Conservation (phyloP, 164 flowering plant species). For the Kingdonia uniflora region DNA sequence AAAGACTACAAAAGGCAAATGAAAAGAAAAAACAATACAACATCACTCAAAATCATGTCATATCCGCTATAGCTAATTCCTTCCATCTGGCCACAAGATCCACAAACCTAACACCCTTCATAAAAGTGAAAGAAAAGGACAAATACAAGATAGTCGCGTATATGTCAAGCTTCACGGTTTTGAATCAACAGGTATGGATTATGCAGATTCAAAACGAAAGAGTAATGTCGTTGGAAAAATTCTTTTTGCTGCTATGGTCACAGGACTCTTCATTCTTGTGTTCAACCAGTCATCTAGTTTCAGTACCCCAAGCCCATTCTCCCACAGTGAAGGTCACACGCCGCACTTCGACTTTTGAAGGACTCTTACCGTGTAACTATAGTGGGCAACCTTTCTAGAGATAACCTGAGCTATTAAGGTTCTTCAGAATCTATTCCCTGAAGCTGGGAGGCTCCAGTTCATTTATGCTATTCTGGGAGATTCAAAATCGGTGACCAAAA, state of each 20-base stretch:
- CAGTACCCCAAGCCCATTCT: slow-evolving; percentile 48
- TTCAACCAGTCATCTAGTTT: slow-evolving; percentile 63
- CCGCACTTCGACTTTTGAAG: slow-evolving; percentile 72
- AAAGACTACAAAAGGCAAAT: too few species aligned
- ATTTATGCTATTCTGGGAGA: slow-evolving; percentile 91
- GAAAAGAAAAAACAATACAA: too few species aligned
- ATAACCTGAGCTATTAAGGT: slow-evolving; percentile 78
- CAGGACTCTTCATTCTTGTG: slow-evolving; percentile 65
- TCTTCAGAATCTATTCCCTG: slow-evolving; percentile 71
- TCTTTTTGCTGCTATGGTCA: slow-evolving; percentile 54
- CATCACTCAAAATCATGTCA: too few species aligned
- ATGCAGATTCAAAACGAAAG: slow-evolving; percentile 67
- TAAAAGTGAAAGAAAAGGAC: too few species aligned
- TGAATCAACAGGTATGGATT: slow-evolving; percentile 82
- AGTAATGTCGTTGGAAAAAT: slow-evolving; percentile 51
- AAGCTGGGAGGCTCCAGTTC: slow-evolving; percentile 87
- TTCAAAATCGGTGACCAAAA: slow-evolving; percentile 73
- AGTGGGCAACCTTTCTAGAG: slow-evolving; percentile 95
- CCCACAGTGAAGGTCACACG: slow-evolving; percentile 84
- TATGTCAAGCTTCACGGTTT: too few species aligned
- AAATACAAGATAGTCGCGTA: too few species aligned
- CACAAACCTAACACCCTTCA: too few species aligned
- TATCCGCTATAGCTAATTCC: too few species aligned
- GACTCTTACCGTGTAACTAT: slow-evolving; percentile 79
- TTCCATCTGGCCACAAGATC: too few species aligned